phyloP scores from a whole-genome alignment of 805 yeast genomes.

The Yarrowia osloensis region DNA sequence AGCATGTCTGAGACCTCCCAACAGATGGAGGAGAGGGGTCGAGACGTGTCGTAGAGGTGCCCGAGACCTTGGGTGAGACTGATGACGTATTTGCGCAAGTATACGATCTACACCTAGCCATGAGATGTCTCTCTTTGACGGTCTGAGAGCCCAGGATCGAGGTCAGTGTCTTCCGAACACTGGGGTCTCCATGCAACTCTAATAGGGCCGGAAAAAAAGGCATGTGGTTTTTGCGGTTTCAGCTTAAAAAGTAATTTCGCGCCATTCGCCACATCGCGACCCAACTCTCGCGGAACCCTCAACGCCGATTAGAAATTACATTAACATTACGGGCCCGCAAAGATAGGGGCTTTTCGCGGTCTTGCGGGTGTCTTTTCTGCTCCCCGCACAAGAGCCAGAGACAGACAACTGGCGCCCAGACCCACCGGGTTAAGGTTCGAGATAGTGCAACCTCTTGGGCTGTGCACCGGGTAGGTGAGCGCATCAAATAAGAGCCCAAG shows the following conservation, averaged over 20 bases:
- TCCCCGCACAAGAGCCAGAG: too few species aligned
- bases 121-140: too few species aligned
- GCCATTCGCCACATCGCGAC: not conserved
- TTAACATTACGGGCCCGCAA: not conserved
- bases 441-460: conserved; percentile 24
- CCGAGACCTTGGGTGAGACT: too few species aligned
- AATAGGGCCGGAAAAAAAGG: not conserved
- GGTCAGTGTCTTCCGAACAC: too few species aligned
- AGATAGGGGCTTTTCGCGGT: not conserved
- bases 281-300: not conserved
- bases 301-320: not conserved
- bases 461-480: conserved; percentile 29
- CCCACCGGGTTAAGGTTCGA: conserved; percentile 10
- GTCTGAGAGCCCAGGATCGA: too few species aligned
- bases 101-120: too few species aligned
- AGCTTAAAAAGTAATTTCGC: not conserved
- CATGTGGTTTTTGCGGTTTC: conserved; percentile 1
- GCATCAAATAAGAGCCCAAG: conserved; percentile 22
- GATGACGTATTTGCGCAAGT: too few species aligned
- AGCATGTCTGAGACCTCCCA: conserved; percentile 19
- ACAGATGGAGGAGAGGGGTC: not conserved
- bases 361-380: not conserved
- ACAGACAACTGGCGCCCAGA: too few species aligned
- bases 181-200: not conserved
- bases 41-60: too few species aligned